Evolutionary conservation across 2,329 filamentous ascomycete species (phyloP).

Genomic region (Fusarium sp.): DNA sequence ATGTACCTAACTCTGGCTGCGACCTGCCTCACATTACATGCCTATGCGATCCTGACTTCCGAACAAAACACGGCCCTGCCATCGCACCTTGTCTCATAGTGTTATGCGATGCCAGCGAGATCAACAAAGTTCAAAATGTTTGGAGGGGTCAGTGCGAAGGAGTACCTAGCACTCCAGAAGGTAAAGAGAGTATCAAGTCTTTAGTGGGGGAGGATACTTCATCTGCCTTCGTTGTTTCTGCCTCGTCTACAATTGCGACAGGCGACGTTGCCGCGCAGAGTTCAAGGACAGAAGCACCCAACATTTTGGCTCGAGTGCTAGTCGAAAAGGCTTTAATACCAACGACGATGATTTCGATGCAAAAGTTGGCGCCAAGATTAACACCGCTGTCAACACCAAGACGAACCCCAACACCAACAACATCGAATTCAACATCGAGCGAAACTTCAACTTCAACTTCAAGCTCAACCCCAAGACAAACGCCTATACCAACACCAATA

Average conservation of each 20-base stretch:
- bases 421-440: neutral
- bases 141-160: neutral
- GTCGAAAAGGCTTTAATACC: neutral
- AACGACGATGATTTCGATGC: neutral
- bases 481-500: neutral
- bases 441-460: neutral
- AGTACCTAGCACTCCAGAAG: neutral
- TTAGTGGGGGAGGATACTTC: neutral
- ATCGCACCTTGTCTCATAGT: neutral
- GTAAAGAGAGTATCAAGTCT: neutral
- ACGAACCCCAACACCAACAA: neutral
- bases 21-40: neutral
- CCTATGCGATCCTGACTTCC: neutral
- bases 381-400: neutral
- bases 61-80: neutral
- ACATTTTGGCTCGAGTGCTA: neutral
- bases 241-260: neutral
- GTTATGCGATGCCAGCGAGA: neutral
- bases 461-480: neutral
- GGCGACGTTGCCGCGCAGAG: neutral
- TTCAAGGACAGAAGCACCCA: neutral
- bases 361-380: neutral
- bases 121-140: neutral
- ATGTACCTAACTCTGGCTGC: neutral
- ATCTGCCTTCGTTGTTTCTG: neutral